Evolutionary conservation across 306 rosid species (phyloP), one percentile per base, ranked within the genome.

Genomic region (Amphicarpaea edgeworthii): DNA sequence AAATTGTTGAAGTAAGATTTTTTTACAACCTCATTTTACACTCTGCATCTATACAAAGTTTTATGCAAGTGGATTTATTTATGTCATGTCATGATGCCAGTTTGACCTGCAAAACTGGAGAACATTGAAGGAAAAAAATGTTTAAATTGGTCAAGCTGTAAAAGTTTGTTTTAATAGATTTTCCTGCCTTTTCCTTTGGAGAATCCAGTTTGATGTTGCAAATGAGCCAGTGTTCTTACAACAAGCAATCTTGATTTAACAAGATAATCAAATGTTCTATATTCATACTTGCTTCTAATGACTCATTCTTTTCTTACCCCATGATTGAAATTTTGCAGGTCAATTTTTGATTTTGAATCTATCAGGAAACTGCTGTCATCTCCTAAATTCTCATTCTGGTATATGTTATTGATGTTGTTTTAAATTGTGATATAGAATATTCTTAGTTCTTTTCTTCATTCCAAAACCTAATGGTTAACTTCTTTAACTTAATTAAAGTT

Each of bases 331-430:
- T 60, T 83, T 84, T 26, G 23, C 89, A 96, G 99, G 90, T 90
- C 99, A 79, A 96, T 96, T 69, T 96, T 96, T 80, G 96, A 96
- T 84, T 96, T 96, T 38, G 89, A 86, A 63, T 79, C 88, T 53
- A 88, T 96, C 78, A 86, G 66, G 82, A 90, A 86, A 81, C 90
- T 96, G 73, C 71, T 92, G 6, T 73, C 93, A 4, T 92, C 99
- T 69, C 91, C 98, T 17, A 92, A 90, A 28, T 96, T 96, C 87
- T 57, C 98, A 62, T 96, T 96, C 91, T 96, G 99, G 99, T 96
- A 88, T 69, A 46, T 80, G 9, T 76, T 73, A 46, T 28, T 73
- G 51, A 64, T 6, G 69, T 19, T 71, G 40, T 30, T 73, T 74
- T 85, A 55, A 73, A 46, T 32, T 77, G 49, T 50, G 72, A 32